Evolutionary conservation across 129 eudicot species (phyloP).

Genomic region (Lactuca saligna): DNA sequence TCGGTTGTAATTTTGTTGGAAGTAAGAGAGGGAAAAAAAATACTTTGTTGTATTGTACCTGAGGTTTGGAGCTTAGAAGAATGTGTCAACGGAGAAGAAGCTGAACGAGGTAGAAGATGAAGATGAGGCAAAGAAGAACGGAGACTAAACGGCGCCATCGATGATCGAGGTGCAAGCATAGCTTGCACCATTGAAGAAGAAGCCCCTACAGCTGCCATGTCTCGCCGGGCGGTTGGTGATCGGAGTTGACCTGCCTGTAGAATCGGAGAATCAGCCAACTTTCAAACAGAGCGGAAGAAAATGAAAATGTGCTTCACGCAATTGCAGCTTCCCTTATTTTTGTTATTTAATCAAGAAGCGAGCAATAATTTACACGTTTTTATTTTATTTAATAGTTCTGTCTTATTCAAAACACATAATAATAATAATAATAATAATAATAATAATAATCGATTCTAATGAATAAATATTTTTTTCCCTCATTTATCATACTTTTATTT

Average conservation of each 20-base stretch:
- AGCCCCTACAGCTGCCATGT: constrained; percentile 1
- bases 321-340: background rate
- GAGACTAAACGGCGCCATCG: constrained; percentile 24
- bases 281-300: constrained; percentile 12
- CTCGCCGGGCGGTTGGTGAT: constrained; percentile 6
- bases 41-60: constrained; percentile 17
- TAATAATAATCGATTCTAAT: too few relatives aligned
- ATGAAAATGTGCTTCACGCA: constrained; percentile 27
- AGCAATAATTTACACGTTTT: constrained; percentile 26
- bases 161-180: constrained; percentile 10
- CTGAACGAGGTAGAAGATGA: constrained; percentile 20
- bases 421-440: too few relatives aligned
- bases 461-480: too few relatives aligned
- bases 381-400: background rate
- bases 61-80: constrained; percentile 24
- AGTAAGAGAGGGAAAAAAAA: background rate
- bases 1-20: background rate
- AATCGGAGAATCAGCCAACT: background rate
- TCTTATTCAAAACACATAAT: background rate
- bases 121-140: constrained; percentile 7
- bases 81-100: constrained; percentile 12
- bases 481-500: too few relatives aligned
- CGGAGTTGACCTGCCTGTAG: constrained; percentile 31
- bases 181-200: constrained; percentile 24
- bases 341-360: background rate